Percentiles rank a stretch among this genome's conserved stretches.
Conservation (phyloP, 352 stramenopile species). For the Globisporangium polare region DNA sequence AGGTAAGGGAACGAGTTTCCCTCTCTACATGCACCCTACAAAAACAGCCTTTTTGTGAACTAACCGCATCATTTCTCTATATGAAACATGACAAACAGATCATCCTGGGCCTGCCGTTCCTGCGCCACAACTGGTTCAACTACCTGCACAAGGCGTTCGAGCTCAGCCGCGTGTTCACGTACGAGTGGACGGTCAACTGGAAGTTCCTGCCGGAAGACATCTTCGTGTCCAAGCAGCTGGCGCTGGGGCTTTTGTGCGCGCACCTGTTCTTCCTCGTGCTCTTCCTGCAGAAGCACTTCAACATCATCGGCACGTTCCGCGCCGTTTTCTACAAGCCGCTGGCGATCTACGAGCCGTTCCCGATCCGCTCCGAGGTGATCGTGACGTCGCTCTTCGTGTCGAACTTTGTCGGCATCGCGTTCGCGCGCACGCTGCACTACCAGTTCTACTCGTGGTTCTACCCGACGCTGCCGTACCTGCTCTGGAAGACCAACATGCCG, state of each 20-base stretch:
- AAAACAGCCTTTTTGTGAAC: background rate
- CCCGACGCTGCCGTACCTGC: conserved; percentile 92
- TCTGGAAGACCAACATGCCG: conserved; percentile 89
- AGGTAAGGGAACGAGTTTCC: conserved; percentile 26
- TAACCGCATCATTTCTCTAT: background rate
- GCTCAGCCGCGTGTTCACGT: conserved; percentile 96
- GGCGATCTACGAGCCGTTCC: conserved; percentile 68
- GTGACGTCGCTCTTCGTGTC: conserved; percentile 85
- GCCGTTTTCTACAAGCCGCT: conserved; percentile 71
- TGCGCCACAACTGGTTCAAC: conserved; percentile 91
- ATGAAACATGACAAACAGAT: conserved; percentile 43
- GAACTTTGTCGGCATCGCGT: conserved; percentile 97
- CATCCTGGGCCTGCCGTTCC: conserved; percentile 92
- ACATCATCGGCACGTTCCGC: conserved; percentile 70
- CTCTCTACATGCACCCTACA: background rate
- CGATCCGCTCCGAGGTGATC: conserved; percentile 80
- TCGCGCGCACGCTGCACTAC: conserved; percentile 97
- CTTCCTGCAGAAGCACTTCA: conserved; percentile 82
- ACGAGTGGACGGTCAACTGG: conserved; percentile 99
- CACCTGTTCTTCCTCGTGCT: conserved; percentile 74
- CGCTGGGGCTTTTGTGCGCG: conserved; percentile 44
- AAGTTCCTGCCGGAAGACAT: conserved; percentile 85
- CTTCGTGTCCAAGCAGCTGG: conserved; percentile 70
- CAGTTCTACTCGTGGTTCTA: conserved; percentile 98
- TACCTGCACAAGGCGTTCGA: conserved; percentile 98